Conservation (phyloP, 139 green algal genomes). For the Spirogloea muscicola region DNA sequence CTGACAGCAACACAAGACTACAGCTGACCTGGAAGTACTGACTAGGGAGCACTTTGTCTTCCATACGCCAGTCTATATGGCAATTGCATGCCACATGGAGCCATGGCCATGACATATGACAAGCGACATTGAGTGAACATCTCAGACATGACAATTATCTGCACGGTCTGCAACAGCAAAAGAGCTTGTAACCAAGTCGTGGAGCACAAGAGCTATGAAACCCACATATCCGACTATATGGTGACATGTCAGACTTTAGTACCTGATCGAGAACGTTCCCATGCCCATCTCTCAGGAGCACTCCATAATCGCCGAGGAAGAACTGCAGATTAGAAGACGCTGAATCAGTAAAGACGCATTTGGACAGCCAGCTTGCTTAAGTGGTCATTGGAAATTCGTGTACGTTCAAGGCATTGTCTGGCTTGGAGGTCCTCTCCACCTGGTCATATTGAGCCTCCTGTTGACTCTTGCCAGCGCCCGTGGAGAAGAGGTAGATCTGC, state of each 20-base stretch:
- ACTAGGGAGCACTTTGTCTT: too few relatives aligned
- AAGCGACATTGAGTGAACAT: neutral
- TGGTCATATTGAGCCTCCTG: constrained; percentile 20
- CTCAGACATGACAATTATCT: neutral
- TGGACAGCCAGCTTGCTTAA: neutral
- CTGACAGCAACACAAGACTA: too few relatives aligned
- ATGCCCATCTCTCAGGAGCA: neutral
- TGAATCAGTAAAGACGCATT: neutral
- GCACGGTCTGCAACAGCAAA: too few relatives aligned
- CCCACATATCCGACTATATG: too few relatives aligned
- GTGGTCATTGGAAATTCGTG: neutral
- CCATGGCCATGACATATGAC: neutral
- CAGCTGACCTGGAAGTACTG: too few relatives aligned
- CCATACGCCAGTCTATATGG: too few relatives aligned
- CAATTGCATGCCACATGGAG: too few relatives aligned
- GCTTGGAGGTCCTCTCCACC: constrained; percentile 1
- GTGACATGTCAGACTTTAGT: too few relatives aligned
- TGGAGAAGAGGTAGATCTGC: constrained; percentile 37
- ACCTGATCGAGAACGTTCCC: constrained; percentile 40
- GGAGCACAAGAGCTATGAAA: too few relatives aligned
- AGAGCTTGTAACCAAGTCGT: too few relatives aligned
- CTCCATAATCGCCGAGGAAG: constrained; percentile 38
- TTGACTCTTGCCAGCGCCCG: neutral
- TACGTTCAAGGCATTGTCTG: neutral
- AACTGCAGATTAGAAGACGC: constrained; percentile 18